Evolutionary conservation across 768 basidiomycete species (phyloP).

Genomic region (Tephrocybe sp.): DNA sequence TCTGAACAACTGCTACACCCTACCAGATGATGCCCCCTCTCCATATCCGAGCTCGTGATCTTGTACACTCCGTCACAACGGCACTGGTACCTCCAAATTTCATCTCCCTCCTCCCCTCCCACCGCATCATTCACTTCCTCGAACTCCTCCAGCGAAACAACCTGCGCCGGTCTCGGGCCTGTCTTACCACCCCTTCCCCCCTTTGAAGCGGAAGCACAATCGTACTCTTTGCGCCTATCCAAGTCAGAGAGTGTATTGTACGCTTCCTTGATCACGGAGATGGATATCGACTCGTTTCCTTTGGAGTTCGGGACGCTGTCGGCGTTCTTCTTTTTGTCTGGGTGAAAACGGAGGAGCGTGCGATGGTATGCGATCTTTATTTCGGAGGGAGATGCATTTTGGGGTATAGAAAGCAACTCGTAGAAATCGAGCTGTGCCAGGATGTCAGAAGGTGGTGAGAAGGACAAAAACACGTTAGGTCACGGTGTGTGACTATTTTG

Average conservation of each 20-base stretch:
- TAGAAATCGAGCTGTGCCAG: constrained; percentile 51
- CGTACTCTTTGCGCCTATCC: constrained; percentile 50
- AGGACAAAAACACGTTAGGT: constrained; percentile 2
- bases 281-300: constrained; percentile 37
- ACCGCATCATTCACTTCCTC: constrained; percentile 25
- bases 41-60: constrained; percentile 60
- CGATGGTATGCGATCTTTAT: constrained; percentile 73
- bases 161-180: constrained; percentile 69
- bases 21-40: constrained; percentile 69
- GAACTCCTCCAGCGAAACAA: constrained; percentile 80
- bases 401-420: constrained; percentile 51
- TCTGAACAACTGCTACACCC: constrained; percentile 80
- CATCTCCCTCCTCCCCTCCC: constrained; percentile 27
- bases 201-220: constrained; percentile 27
- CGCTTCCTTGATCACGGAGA: constrained; percentile 66
- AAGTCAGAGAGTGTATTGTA: constrained; percentile 59
- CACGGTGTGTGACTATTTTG: not conserved
- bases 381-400: constrained; percentile 47
- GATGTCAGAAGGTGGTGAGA: too few relatives aligned
- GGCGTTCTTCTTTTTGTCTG: constrained; percentile 35
- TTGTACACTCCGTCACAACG: constrained; percentile 72
- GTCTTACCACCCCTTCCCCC: constrained; percentile 12
- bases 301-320: not conserved
- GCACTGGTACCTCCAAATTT: constrained; percentile 58
- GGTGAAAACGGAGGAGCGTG: constrained; percentile 63